phyloP scores from a whole-genome alignment of 108 stramenopile genomes.

The Parietichytrium sp. region DNA sequence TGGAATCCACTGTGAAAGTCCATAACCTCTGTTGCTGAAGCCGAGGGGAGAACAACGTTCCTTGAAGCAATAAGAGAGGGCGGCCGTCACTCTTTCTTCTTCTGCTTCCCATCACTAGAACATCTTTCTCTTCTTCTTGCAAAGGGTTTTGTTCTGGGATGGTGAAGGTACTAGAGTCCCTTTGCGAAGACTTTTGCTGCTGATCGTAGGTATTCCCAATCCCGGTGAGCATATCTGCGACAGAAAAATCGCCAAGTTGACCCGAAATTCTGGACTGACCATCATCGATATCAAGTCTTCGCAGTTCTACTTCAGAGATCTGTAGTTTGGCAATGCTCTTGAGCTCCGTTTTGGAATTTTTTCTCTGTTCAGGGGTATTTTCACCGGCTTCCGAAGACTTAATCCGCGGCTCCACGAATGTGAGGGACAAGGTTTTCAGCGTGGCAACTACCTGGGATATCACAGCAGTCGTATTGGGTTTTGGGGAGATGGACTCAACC shows the following conservation, averaged over 20 bases:
- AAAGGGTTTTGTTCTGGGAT: neutral
- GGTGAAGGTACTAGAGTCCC: conserved; percentile 5
- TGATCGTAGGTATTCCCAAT: neutral
- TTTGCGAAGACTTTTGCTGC: neutral
- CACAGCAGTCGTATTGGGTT: too few species aligned
- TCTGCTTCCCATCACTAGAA: neutral
- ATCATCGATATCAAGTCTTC: neutral
- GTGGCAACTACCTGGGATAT: conserved; percentile 13
- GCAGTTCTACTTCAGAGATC: neutral
- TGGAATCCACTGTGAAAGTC: too few species aligned
- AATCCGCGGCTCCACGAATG: neutral
- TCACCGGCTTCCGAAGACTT: too few species aligned
- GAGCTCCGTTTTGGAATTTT: neutral
- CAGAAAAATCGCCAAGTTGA: neutral
- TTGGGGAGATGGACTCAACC: too few species aligned
- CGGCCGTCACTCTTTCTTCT: neutral
- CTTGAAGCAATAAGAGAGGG: neutral
- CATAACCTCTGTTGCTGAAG: too few species aligned
- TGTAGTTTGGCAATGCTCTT: neutral
- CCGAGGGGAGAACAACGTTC: conserved; percentile 22
- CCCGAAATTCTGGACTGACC: neutral
- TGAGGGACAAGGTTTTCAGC: neutral
- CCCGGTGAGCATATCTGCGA: neutral
- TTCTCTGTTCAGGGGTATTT: too few species aligned
- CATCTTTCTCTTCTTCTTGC: neutral